Evolutionary conservation across 208 protist genomes (phyloP), one percentile per base, ranked within the genome.

Genomic region (Crithidia mellificae): DNA sequence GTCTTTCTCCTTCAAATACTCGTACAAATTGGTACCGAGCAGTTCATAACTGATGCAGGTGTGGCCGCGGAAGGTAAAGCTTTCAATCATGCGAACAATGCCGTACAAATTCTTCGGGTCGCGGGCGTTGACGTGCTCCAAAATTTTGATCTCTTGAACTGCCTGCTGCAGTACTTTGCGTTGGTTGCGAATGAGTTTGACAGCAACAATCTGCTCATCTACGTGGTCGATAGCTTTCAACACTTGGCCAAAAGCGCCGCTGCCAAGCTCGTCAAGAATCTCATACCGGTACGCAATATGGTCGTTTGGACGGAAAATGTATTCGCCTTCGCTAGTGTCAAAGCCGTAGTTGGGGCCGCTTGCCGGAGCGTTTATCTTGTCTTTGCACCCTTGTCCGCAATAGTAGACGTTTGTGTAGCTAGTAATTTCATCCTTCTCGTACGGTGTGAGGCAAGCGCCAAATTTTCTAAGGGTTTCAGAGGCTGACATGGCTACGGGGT

Each of bases 201-300:
- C 62, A 0, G 91, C 91, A 19, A 95, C 82, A 0, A 80, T 50
- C 14, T 29, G 53, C 15, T 73, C 43, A 14, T 77, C 77, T 0
- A 38, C 27, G 53, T 92, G 81, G 72, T 97, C 91, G 17, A 77
- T 50, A 2, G 80, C 88, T 50, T 95, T 89, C 11, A 96, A 66
- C 0, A 96, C 93, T 51, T 95, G 85, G 15, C 88, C 91, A 70
- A 96, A 97, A 5, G 93, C 88, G 12, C 91, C 90, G 65, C 82
- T 84, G 27, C 91, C 93, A 11, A 97, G 63, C 27, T 73, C 27
- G 24, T 65, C 63, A 17, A 96, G 36, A 24, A 96, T 76, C 62
- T 97, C 90, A 53, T 93, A 97, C 12, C 93, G 78, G 70, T 98
- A 98, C 4, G 81, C 81, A 15, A 99, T 90, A 67, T 99, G 97